Percentiles rank a stretch among this genome's conserved stretches.
Evolutionary conservation across 345 rosid species (phyloP).

Genomic region (Boechera divaricarpa): DNA sequence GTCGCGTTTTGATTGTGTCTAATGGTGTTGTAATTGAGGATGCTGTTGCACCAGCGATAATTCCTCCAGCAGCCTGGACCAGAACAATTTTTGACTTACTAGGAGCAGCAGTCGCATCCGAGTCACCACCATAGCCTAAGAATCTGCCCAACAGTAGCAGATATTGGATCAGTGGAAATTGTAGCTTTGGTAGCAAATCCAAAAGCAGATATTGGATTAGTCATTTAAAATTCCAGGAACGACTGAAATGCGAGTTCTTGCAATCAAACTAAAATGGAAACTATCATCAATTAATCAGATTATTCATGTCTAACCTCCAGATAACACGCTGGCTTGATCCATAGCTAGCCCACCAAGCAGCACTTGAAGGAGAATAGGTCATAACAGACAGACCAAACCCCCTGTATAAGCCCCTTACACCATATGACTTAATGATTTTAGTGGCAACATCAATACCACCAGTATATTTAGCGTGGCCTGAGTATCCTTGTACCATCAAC

Average conservation of each 20-base stretch:
- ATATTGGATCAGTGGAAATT: conserved; percentile 10
- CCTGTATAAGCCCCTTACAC: conserved; percentile 85
- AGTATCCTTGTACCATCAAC: conserved; percentile 99
- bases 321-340: conserved; percentile 95
- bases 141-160: conserved; percentile 56
- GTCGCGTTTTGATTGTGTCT: conserved; percentile 95
- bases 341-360: conserved; percentile 99
- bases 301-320: conserved; percentile 68
- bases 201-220: neutral
- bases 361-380: conserved; percentile 98
- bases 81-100: conserved; percentile 59
- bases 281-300: neutral
- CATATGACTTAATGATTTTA: conserved; percentile 76
- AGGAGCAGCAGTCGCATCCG: conserved; percentile 55
- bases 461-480: conserved; percentile 80
- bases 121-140: conserved; percentile 64
- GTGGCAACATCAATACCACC: conserved; percentile 97
- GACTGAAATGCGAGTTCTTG: conserved; percentile 9
- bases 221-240: neutral
- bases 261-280: conserved; percentile 16
- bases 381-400: conserved; percentile 94
- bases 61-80: conserved; percentile 94
- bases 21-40: conserved; percentile 92
- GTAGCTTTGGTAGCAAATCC: conserved; percentile 23
- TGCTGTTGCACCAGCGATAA: conserved; percentile 94